A percentile compares a stretch with the other conserved stretches of the same genome.
These are phyloP conservation scores for Ceratocystis smalleyi DNA, from an alignment of 2,329 filamentous ascomycete genomes.

Conservation along the genomic window DNA sequence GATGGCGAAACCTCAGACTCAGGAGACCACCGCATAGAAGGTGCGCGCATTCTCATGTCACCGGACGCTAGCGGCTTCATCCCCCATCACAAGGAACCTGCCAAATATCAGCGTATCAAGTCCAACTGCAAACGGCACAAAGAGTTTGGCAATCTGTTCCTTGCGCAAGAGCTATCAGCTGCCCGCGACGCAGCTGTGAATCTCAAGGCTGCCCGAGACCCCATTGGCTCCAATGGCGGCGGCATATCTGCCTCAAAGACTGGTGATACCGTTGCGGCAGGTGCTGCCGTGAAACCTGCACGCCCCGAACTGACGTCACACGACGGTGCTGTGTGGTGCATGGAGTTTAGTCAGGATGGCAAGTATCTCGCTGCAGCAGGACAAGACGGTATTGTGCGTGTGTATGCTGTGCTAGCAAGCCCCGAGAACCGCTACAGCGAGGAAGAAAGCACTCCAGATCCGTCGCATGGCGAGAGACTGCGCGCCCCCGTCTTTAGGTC, in stretches of 20 bases:
- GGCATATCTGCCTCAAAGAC: constrained; percentile 20
- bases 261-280: constrained; percentile 21
- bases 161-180: constrained; percentile 68
- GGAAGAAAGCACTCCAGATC: constrained; percentile 41
- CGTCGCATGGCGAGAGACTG: constrained; percentile 44
- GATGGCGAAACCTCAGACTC: constrained; percentile 66
- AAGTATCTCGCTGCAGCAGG: constrained; percentile 84
- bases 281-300: background rate
- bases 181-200: constrained; percentile 21
- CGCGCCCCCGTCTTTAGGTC: constrained; percentile 81
- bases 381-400: constrained; percentile 67
- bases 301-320: constrained; percentile 26
- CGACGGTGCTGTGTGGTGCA: constrained; percentile 67
- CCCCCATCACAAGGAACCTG: constrained; percentile 74
- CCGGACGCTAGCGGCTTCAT: constrained; percentile 52
- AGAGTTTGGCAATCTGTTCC: constrained; percentile 75
- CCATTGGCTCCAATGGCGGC: background rate
- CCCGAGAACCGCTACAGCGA: constrained; percentile 66
- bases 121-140: constrained; percentile 63
- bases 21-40: constrained; percentile 54
- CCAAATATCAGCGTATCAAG: constrained; percentile 77
- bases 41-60: constrained; percentile 50
- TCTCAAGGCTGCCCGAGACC: background rate
- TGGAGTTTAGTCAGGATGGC: constrained; percentile 85
- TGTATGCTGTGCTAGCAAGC: constrained; percentile 79